A percentile compares a stretch with the other conserved stretches of the same genome.
Evolutionary conservation across 2,329 filamentous ascomycete species (phyloP).

Genomic region (Pseudophaeomoniella oleicola): DNA sequence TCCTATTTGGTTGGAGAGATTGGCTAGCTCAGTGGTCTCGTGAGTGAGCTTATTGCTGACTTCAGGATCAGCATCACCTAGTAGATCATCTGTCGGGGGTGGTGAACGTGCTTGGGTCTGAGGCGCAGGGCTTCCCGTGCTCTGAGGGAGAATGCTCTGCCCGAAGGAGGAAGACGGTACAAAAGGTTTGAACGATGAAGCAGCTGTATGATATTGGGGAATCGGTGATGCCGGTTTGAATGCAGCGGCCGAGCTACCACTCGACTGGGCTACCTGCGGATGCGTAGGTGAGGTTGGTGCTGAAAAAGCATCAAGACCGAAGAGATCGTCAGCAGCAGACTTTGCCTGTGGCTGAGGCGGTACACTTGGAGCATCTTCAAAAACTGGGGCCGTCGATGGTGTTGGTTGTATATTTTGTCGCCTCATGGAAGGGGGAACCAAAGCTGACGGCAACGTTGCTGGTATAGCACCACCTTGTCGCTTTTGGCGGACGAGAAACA

Average conservation of each 20-base stretch:
- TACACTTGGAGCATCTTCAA: conserved; percentile 27
- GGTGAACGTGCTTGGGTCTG: conserved; percentile 24
- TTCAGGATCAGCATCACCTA: conserved; percentile 83
- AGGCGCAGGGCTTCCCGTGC: conserved; percentile 48
- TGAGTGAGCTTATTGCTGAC: conserved; percentile 75
- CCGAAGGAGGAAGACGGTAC: conserved; percentile 86
- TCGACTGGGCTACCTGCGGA: conserved; percentile 49
- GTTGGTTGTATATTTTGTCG: conserved; percentile 25
- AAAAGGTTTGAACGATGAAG: conserved; percentile 70
- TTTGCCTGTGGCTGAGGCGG: conserved; percentile 39
- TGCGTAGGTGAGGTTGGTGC: conserved; percentile 29
- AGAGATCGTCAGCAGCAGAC: conserved; percentile 84
- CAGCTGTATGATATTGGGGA: conserved; percentile 20
- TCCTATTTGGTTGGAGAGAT: conserved; percentile 89
- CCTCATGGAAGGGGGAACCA: conserved; percentile 79
- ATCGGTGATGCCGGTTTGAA: conserved; percentile 40
- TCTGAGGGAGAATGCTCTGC: conserved; percentile 61
- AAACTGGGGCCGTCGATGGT: conserved; percentile 28
- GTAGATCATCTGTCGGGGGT: conserved; percentile 60
- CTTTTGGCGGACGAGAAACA: conserved; percentile 91
- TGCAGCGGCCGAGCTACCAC: conserved; percentile 52
- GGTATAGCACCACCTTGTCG: conserved; percentile 52
- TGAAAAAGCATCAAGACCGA: conserved; percentile 70
- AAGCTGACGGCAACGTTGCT: conserved; percentile 58
- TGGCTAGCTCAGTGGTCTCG: conserved; percentile 85